Evolutionary conservation across 2,329 filamentous ascomycete genomes (phyloP), one percentile per base, ranked within the genome.

Genomic region (Aaosphaeria pasadenensis): DNA sequence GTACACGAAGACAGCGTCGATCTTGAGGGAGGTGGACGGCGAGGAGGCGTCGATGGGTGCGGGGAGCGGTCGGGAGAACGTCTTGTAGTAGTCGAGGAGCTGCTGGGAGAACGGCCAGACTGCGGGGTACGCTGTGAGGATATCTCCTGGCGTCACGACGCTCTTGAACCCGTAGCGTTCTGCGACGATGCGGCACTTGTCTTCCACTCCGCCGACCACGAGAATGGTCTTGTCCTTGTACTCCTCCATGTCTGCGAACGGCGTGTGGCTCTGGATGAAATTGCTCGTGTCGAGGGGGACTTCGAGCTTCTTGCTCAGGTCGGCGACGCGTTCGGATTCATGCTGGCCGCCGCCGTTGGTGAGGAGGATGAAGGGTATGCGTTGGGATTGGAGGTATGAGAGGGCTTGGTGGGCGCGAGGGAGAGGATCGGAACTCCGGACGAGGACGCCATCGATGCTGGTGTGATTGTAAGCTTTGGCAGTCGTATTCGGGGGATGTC

Each of bases 331-430:
- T 49, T 88, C 85, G 3, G 75, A 76, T 71, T 97, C 92, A 53
- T 85, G 83, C 64, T 87, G 90, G 49, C 94, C 94, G 39, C 94
- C 94, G 58, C 94, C 94, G 71, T 99, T 99, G 50, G 94, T 99
- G 53, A 99, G 79, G 32, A 99, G 83, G 61, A 99, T 92, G 73
- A 95, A 97, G 9, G 91, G 91, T 41, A 96, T 89, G 42, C 82
- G 78, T 62, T 91, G 80, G 42, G 79, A 73, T 58, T 91, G 84
- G 17, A 97, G 84, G 61, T 84, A 86, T 30, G 77, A 74, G 17
- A 99, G 80, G 11, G 91, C 81, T 62, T 88, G 79, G 1, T 83
- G 77, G 1, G 94, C 92, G 31, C 88, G 87, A 1, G 89, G 87
- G 42, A 97, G 85, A 3, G 89, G 85, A 53, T 85, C 82, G 4